These are phyloP conservation scores for Nymphaea colorata DNA, from an alignment of 164 flowering plant genomes.

Conservation along the genomic window DNA sequence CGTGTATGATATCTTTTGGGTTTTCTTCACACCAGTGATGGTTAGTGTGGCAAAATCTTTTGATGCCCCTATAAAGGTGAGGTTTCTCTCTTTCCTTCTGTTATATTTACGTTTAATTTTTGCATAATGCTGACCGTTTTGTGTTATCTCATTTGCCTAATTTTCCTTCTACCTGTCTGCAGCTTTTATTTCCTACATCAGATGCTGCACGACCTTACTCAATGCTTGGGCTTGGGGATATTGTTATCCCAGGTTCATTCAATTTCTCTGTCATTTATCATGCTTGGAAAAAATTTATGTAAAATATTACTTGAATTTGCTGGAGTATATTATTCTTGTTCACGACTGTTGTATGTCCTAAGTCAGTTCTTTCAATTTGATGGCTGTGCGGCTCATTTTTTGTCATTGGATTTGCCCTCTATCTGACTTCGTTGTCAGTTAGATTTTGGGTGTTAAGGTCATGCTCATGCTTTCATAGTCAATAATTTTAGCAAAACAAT, in stretches of 20 bases:
- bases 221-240: slow-evolving; percentile 99
- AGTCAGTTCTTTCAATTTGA: too few species aligned
- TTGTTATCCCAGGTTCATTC: slow-evolving; percentile 81
- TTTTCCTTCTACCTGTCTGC: slow-evolving; percentile 7
- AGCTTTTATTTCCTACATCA: slow-evolving; percentile 93
- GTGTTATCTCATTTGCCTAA: not conserved
- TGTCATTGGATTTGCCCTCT: too few species aligned
- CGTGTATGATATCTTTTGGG: slow-evolving; percentile 98
- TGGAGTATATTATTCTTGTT: too few species aligned
- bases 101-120: not conserved
- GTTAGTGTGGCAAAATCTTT: slow-evolving; percentile 99
- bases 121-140: not conserved
- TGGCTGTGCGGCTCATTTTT: too few species aligned
- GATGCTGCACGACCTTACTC: slow-evolving; percentile 76
- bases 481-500: too few species aligned
- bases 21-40: slow-evolving; percentile 99
- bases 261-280: not conserved
- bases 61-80: slow-evolving; percentile 98
- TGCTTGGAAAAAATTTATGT: not conserved
- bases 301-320: too few species aligned
- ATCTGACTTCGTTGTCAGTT: too few species aligned
- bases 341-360: too few species aligned
- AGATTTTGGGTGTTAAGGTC: too few species aligned
- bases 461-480: too few species aligned
- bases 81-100: slow-evolving; percentile 8